Conservation (phyloP, 805 yeast species). For the Wickerhamomyces bisporus region DNA sequence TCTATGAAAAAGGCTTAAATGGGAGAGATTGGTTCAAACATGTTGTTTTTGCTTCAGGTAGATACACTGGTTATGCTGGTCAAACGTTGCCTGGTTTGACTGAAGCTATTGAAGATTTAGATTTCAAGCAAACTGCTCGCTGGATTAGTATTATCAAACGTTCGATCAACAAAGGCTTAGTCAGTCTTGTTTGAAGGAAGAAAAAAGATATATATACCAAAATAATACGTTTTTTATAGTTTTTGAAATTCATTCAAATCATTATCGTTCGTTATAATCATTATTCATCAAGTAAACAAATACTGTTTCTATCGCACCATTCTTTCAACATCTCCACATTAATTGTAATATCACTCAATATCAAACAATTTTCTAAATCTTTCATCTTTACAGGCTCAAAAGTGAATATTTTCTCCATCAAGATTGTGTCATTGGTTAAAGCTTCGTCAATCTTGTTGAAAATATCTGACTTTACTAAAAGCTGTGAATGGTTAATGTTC, state of each 20-base stretch:
- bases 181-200: neutral
- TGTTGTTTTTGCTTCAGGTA: conserved; percentile 46
- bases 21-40: conserved; percentile 52
- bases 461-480: conserved; percentile 18
- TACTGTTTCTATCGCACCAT: conserved; percentile 24
- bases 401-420: conserved; percentile 19
- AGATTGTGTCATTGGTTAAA: conserved; percentile 1
- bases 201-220: neutral
- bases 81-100: conserved; percentile 47
- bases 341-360: conserved; percentile 4
- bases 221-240: neutral
- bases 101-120: conserved; percentile 47
- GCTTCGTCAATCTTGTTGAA: conserved; percentile 13
- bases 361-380: conserved; percentile 3
- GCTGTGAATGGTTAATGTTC: conserved; percentile 17
- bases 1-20: conserved; percentile 40
- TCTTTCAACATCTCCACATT: conserved; percentile 11
- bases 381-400: conserved; percentile 18
- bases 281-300: conserved; percentile 16
- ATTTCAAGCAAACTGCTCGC: conserved; percentile 26
- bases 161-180: conserved; percentile 3
- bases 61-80: conserved; percentile 53
- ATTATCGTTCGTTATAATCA: too few relatives aligned
- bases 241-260: too few relatives aligned
- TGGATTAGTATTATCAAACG: conserved; percentile 23